Evolutionary conservation across 768 basidiomycete genomes (phyloP).

Genomic region (Tremella yokohamensis): DNA sequence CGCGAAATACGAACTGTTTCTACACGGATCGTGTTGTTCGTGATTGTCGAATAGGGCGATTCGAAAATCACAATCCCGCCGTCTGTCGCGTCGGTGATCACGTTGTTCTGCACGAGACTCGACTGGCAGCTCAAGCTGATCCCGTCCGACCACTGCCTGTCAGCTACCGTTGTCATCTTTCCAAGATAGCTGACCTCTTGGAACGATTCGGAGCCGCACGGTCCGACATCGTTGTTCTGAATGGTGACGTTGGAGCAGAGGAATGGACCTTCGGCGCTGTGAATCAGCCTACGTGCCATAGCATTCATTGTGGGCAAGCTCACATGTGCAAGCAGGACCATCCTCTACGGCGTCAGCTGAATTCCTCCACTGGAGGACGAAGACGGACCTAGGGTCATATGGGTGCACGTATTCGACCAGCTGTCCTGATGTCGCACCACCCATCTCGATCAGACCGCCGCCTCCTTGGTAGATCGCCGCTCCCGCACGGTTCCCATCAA

Average conservation of each 20-base stretch:
- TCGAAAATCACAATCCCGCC: conserved; percentile 46
- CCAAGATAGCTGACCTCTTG: conserved; percentile 37
- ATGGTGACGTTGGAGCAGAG: conserved; percentile 64
- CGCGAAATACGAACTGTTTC: conserved; percentile 24
- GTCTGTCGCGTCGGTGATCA: conserved; percentile 32
- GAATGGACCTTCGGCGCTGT: conserved; percentile 61
- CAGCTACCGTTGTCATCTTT: too few relatives aligned
- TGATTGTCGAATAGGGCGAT: conserved; percentile 35
- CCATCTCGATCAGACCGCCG: conserved; percentile 81
- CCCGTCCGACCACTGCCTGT: conserved; percentile 49
- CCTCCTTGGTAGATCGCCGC: conserved; percentile 58
- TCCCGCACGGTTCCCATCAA: conserved; percentile 67
- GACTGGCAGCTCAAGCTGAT: conserved; percentile 45
- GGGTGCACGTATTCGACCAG: conserved; percentile 72
- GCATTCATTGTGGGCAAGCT: conserved; percentile 1
- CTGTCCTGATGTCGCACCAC: conserved; percentile 68
- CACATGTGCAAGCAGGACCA: conserved; percentile 78
- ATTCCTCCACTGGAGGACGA: background rate
- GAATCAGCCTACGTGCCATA: background rate
- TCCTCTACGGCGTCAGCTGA: conserved; percentile 51
- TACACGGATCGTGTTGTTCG: conserved; percentile 43
- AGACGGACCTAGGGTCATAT: conserved; percentile 58
- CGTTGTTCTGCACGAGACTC: conserved; percentile 42
- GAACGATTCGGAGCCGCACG: conserved; percentile 42
- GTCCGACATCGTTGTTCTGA: conserved; percentile 74